Percentiles rank a stretch among this genome's conserved stretches.
These are phyloP conservation scores for Cystofilobasidium capitatum DNA, from an alignment of 768 basidiomycete genomes.

Conservation along the genomic window DNA sequence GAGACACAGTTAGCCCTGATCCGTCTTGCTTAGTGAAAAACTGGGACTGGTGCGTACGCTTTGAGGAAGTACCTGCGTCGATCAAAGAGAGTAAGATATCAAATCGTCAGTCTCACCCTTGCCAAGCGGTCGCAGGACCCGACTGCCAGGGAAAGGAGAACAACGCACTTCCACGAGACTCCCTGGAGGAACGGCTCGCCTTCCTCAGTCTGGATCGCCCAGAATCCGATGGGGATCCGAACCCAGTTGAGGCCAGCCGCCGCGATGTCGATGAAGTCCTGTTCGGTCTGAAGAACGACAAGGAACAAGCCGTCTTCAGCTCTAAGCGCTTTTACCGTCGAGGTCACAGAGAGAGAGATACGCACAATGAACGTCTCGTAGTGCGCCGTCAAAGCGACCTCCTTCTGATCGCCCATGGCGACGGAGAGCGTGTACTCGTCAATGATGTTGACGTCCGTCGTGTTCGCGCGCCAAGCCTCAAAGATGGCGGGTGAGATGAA, in stretches of 20 bases:
- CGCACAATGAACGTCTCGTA: constrained; percentile 76
- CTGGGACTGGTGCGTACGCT: constrained; percentile 40
- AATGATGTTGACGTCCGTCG: constrained; percentile 28
- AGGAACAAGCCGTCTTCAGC: neutral
- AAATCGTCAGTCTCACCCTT: neutral
- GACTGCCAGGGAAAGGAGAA: too few species aligned
- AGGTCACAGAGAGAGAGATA: neutral
- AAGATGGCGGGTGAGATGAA: constrained; percentile 38
- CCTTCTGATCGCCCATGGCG: constrained; percentile 49
- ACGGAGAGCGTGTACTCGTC: constrained; percentile 38
- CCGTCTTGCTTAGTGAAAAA: too few species aligned
- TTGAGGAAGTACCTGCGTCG: constrained; percentile 63
- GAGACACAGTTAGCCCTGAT: neutral
- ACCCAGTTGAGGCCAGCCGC: constrained; percentile 73
- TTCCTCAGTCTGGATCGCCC: constrained; percentile 75
- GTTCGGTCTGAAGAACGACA: constrained; percentile 9
- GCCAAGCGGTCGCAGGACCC: too few species aligned
- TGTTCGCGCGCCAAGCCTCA: constrained; percentile 34
- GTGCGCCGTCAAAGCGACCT: constrained; percentile 63
- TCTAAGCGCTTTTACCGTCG: too few species aligned
- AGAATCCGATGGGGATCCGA: constrained; percentile 75
- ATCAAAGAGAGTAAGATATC: neutral
- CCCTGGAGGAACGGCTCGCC: constrained; percentile 74
- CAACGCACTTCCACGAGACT: constrained; percentile 61
- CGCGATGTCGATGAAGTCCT: constrained; percentile 74